These are phyloP conservation scores for Coemansia sp. DNA, from an alignment of 192 early-diverging fungal species.

Conservation along the genomic window DNA sequence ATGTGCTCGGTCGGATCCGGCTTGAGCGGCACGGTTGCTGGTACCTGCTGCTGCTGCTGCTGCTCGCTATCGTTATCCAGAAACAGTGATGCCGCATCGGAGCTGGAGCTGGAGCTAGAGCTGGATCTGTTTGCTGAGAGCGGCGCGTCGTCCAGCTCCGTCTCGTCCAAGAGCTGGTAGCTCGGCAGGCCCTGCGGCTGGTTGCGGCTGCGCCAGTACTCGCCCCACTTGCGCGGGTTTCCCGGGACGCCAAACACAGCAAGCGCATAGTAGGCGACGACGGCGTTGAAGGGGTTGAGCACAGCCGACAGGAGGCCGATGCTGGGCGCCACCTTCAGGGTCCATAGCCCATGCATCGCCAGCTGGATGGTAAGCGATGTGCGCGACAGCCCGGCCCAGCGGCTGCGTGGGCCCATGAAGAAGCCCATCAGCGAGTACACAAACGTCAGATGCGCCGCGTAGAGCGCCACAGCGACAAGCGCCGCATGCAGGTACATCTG, in stretches of 20 bases:
- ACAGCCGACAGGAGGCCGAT: neutral
- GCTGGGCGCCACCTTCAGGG: neutral
- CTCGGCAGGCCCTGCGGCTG: neutral
- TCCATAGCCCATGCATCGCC: neutral
- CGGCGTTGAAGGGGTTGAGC: neutral
- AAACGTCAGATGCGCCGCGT: neutral
- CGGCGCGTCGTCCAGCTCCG: conserved; percentile 1
- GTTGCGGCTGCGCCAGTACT: neutral
- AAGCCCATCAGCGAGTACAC: neutral
- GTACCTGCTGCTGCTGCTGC: neutral
- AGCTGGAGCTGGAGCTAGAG: neutral
- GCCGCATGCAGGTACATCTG: neutral
- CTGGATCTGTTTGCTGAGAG: neutral
- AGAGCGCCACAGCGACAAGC: neutral
- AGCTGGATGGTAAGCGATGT: neutral
- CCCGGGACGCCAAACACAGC: neutral
- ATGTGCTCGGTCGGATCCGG: conserved; percentile 8
- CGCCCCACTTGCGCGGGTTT: neutral
- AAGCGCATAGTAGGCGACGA: neutral
- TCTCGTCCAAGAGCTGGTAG: neutral
- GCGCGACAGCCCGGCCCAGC: conserved; percentile 5
- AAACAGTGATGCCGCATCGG: neutral
- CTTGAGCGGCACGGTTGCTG: neutral
- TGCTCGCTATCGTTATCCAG: neutral
- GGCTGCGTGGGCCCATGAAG: neutral